Percentiles rank a stretch among this genome's conserved stretches.
These are phyloP conservation scores for Inonotus hispidus DNA, from an alignment of 1,284 basidiomycete species.

Conservation along the genomic window DNA sequence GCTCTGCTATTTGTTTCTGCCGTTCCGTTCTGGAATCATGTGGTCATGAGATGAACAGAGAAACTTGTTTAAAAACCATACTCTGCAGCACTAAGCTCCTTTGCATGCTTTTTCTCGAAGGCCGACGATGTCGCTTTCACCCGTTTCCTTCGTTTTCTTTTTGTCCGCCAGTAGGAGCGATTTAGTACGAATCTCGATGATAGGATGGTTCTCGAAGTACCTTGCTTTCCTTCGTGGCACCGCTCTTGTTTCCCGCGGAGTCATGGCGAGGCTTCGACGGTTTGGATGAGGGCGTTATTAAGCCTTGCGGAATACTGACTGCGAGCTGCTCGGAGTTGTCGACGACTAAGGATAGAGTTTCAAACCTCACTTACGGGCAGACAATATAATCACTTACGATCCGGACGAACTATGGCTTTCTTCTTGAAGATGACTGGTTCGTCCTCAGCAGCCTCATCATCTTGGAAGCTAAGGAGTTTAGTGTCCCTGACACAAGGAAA, in stretches of 20 bases:
- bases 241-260: neutral
- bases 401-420: constrained; percentile 76
- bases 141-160: constrained; percentile 35
- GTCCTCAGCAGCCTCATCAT: constrained; percentile 59
- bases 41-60: neutral
- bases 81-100: constrained; percentile 57
- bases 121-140: constrained; percentile 52
- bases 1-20: constrained; percentile 66
- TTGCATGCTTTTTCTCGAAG: constrained; percentile 71
- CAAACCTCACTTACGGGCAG: neutral
- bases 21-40: neutral
- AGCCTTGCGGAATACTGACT: constrained; percentile 24
- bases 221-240: neutral
- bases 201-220: neutral
- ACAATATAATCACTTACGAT: constrained; percentile 49
- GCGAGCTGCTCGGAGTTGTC: constrained; percentile 33
- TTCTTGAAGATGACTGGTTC: constrained; percentile 55
- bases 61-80: constrained; percentile 30
- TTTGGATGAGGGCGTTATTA: constrained; percentile 14
- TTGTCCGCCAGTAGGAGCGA: constrained; percentile 27
- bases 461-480: constrained; percentile 81
- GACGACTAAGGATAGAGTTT: constrained; percentile 40
- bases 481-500: constrained; percentile 58
- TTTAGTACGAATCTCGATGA: neutral
- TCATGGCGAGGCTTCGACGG: neutral